Conservation (phyloP, 352 stramenopile species). For the Pythium angustatum region DNA sequence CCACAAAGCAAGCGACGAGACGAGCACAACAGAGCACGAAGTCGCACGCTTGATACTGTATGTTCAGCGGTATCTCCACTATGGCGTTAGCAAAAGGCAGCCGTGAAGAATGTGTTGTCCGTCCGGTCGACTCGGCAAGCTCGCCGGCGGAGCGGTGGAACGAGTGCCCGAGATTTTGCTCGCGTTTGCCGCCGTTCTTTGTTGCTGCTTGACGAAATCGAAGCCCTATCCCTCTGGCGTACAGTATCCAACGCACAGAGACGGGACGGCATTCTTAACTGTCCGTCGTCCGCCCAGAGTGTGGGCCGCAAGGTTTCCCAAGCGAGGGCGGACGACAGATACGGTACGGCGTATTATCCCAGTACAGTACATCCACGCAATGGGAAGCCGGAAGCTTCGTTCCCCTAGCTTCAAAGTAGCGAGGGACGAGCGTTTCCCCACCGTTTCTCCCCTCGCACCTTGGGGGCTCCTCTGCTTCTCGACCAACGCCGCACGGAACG, state of each 20-base stretch:
- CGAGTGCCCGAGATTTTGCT: background rate
- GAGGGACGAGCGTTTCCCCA: too few species aligned
- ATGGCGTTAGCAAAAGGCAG: too few species aligned
- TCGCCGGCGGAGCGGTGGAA: background rate
- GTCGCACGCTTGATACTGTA: too few species aligned
- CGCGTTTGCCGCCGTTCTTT: conserved; percentile 4
- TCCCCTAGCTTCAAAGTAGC: too few species aligned
- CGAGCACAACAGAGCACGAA: too few species aligned
- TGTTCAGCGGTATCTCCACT: too few species aligned
- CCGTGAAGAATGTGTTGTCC: too few species aligned
- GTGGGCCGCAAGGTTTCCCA: background rate
- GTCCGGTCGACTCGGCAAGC: background rate
- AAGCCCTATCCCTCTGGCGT: conserved; percentile 19
- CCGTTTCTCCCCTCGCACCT: background rate
- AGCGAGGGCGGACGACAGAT: too few species aligned
- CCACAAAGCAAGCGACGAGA: too few species aligned
- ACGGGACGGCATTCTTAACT: background rate
- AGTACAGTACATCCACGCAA: too few species aligned
- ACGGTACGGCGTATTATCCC: background rate
- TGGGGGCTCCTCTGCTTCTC: background rate
- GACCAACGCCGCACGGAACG: background rate
- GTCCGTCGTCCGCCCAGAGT: conserved; percentile 12
- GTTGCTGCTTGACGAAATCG: conserved; percentile 2
- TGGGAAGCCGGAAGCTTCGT: too few species aligned
- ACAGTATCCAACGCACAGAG: background rate